Base-by-base conservation (phyloP, 495 filamentous ascomycete genomes). In the Lichenothelia convexa region DNA sequence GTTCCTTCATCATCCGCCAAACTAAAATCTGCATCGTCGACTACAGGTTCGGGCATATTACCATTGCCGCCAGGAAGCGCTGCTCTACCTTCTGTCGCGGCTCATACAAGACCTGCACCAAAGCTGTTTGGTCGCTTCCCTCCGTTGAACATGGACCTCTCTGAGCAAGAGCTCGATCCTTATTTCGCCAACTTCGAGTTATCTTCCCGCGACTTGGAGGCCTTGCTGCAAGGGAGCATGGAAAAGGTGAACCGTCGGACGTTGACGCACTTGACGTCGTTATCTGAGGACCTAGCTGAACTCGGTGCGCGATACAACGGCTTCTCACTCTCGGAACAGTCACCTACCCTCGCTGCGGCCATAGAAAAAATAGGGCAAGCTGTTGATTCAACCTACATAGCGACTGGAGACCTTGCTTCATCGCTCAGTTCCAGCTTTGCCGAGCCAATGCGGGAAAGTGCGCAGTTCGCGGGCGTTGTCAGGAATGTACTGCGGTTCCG, bases 361-460 rank as follows among this genome's bases (percentile, higher is more conserved):
- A 93, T 95, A 41, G 89, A 97, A 56, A 76, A 84, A 33, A 72
- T 87, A 27, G 89, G 89, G 0, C 91, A 97, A 53, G 91, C 89
- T 3, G 82, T 85, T 2, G 89, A 97, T 53, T 83, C 80, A 1
- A 93, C 91, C 1, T 97, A 93, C 49, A 86, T 97, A 38, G 84
- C 83, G 18, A 93, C 87, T 0, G 84, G 91, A 46, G 89, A 95
- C 48, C 61, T 97, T 2, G 84, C 86, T 1, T 69, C 70, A 2
- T 73, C 77, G 0, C 54, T 97, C 23, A 81, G 82, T 12, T 83
- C 84, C 1, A 81, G 71, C 43, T 97, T 97, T 55, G 87, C 89
- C 0, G 89, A 97, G 48, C 89, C 89, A 3, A 91, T 97, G 80
- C 70, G 89, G 22, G 89, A 97, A 55, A 91, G 78, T 44, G 89